These are phyloP conservation scores for Pseudogymnoascus sp. DNA, from an alignment of 2,329 filamentous ascomycete species.

Conservation along the genomic window DNA sequence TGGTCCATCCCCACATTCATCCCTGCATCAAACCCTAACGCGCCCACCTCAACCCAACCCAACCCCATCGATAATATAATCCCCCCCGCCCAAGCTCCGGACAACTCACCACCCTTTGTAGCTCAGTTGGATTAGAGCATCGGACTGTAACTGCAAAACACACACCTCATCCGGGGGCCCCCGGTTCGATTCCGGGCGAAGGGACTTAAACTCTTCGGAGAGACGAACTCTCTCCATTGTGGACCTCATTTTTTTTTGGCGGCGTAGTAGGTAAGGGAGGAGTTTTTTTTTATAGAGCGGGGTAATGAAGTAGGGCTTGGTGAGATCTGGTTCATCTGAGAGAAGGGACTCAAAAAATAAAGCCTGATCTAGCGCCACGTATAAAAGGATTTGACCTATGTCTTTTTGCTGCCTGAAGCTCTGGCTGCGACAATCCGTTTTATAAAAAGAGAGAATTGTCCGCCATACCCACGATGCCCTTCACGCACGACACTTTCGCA, in stretches of 20 bases:
- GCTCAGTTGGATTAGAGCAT: conserved; percentile 12
- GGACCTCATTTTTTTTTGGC: not conserved
- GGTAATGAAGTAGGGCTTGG: not conserved
- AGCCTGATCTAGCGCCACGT: too few relatives aligned
- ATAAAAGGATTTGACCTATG: too few relatives aligned
- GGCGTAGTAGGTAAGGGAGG: too few relatives aligned
- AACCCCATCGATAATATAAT: not conserved
- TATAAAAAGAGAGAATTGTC: too few relatives aligned
- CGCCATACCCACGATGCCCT: too few relatives aligned
- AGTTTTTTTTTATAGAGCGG: not conserved
- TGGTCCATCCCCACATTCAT: not conserved
- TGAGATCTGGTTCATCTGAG: too few relatives aligned
- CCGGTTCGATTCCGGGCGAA: conserved; percentile 12
- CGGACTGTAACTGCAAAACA: conserved; percentile 10
- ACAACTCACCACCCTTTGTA: conserved; percentile 7
- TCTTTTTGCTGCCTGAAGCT: too few relatives aligned
- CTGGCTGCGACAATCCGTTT: too few relatives aligned
- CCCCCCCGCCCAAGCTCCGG: not conserved
- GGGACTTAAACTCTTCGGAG: conserved; percentile 10
- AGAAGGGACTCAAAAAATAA: too few relatives aligned
- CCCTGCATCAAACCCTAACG: not conserved
- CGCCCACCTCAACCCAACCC: not conserved
- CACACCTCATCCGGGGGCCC: conserved; percentile 10
- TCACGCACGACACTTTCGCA: too few relatives aligned
- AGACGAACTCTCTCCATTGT: conserved; percentile 4